Percentiles rank a stretch among this genome's conserved stretches.
These are phyloP conservation scores for Aureobasidium leucospermi DNA, from an alignment of 2,329 filamentous ascomycete genomes.

Conservation along the genomic window DNA sequence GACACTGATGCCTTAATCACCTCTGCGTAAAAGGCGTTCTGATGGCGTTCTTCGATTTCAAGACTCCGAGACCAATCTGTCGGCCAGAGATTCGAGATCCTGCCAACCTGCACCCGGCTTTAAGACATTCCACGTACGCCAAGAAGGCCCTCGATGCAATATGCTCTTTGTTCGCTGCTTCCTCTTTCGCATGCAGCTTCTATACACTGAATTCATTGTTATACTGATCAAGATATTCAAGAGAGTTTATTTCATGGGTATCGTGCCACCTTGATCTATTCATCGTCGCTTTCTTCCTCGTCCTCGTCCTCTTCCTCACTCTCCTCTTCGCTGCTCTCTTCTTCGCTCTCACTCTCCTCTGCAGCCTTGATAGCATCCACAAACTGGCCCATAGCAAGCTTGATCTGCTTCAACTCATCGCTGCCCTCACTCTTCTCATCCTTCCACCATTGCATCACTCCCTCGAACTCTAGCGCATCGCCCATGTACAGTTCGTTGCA, in stretches of 20 bases:
- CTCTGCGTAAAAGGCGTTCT: conserved; percentile 1
- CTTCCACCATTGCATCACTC: conserved; percentile 81
- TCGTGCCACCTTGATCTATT: conserved; percentile 13
- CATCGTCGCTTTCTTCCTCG: conserved; percentile 26
- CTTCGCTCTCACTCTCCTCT: conserved; percentile 68
- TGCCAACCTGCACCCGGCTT: neutral
- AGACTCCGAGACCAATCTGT: neutral
- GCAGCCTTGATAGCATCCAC: conserved; percentile 62
- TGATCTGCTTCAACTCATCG: conserved; percentile 62
- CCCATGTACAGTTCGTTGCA: conserved; percentile 78
- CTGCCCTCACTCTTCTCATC: conserved; percentile 61
- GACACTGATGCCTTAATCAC: neutral
- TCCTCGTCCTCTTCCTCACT: conserved; percentile 34
- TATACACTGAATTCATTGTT: neutral
- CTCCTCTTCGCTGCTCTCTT: conserved; percentile 57
- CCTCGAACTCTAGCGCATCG: conserved; percentile 84
- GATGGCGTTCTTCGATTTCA: neutral
- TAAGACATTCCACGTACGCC: conserved; percentile 6
- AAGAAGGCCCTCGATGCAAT: neutral
- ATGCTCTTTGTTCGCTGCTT: neutral
- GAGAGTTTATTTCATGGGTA: conserved; percentile 11
- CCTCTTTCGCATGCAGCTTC: neutral
- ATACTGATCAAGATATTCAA: neutral
- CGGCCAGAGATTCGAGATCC: neutral
- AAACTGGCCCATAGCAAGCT: conserved; percentile 66